phyloP scores from a whole-genome alignment of 2,329 filamentous ascomycete genomes.

The Rutstroemia sp. region DNA sequence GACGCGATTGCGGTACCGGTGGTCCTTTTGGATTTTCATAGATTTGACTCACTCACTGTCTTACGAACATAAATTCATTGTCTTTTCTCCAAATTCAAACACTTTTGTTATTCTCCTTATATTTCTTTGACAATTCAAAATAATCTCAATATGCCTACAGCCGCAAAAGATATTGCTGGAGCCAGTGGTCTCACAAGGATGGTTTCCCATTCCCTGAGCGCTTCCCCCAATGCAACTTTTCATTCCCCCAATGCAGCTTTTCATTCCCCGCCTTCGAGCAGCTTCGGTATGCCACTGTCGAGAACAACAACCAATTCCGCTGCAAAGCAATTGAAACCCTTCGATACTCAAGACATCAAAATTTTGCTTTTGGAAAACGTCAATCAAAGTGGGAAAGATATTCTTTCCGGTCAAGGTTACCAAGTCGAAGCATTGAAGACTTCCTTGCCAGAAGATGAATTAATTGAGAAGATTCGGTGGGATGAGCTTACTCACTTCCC shows the following conservation, averaged over 20 bases:
- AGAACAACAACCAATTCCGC: constrained; percentile 34
- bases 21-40: background rate
- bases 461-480: constrained; percentile 94
- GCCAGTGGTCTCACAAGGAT: constrained; percentile 30
- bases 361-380: constrained; percentile 94
- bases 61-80: background rate
- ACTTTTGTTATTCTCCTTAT: background rate
- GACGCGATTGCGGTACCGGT: background rate
- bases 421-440: constrained; percentile 90
- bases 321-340: constrained; percentile 82
- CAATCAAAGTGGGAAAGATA: constrained; percentile 80
- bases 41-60: background rate
- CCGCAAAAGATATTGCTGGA: constrained; percentile 42
- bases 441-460: constrained; percentile 82
- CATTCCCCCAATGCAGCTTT: constrained; percentile 62
- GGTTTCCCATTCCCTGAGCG: constrained; percentile 53
- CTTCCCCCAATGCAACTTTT: constrained; percentile 64
- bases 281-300: constrained; percentile 39
- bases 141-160: constrained; percentile 12
- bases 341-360: constrained; percentile 93
- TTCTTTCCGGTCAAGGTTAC: constrained; percentile 80
- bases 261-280: constrained; percentile 61
- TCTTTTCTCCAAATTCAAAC: background rate
- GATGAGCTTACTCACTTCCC: background rate
- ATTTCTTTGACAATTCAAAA: background rate